Evolutionary conservation across 1,139 yeast genomes (phyloP).

Genomic region (Taphrina sp.): DNA sequence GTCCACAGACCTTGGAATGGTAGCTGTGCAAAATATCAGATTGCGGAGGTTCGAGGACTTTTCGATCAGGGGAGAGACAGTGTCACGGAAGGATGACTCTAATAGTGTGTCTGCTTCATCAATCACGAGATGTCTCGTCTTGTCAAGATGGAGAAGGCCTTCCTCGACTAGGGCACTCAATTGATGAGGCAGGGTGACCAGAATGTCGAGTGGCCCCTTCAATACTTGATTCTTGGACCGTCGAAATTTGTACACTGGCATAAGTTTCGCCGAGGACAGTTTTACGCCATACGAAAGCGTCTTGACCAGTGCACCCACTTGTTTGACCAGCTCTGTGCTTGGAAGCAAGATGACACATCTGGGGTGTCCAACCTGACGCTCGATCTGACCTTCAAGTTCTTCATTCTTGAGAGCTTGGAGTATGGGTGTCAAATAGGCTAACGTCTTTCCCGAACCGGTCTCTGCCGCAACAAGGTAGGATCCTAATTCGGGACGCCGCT

Average conservation of each 20-base stretch:
- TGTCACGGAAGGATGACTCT: conserved; percentile 75
- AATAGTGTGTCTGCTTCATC: conserved; percentile 95
- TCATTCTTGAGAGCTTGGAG: conserved; percentile 58
- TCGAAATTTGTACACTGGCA: conserved; percentile 38
- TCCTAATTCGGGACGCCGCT: conserved; percentile 47
- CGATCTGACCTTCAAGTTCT: conserved; percentile 39
- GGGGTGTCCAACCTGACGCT: conserved; percentile 43
- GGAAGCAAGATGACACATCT: conserved; percentile 77
- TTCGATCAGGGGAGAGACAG: conserved; percentile 60
- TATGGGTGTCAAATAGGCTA: conserved; percentile 81
- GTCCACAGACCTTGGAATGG: conserved; percentile 78
- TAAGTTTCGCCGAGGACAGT: conserved; percentile 41
- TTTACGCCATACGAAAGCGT: conserved; percentile 55
- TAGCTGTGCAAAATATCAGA: conserved; percentile 80
- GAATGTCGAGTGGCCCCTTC: conserved; percentile 60
- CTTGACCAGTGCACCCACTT: conserved; percentile 59
- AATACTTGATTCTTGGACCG: conserved; percentile 33
- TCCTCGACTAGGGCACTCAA: conserved; percentile 34
- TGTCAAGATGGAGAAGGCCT: conserved; percentile 35
- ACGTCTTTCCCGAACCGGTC: conserved; percentile 94
- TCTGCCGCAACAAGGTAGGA: conserved; percentile 87
- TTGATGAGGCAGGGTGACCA: conserved; percentile 73
- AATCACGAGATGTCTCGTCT: conserved; percentile 59
- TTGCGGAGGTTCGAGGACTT: conserved; percentile 56
- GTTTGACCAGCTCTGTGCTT: conserved; percentile 82